A percentile compares a stretch with the other conserved stretches of the same genome.
phyloP scores from a whole-genome alignment of 495 filamentous ascomycete species.

The Niebla homalea region DNA sequence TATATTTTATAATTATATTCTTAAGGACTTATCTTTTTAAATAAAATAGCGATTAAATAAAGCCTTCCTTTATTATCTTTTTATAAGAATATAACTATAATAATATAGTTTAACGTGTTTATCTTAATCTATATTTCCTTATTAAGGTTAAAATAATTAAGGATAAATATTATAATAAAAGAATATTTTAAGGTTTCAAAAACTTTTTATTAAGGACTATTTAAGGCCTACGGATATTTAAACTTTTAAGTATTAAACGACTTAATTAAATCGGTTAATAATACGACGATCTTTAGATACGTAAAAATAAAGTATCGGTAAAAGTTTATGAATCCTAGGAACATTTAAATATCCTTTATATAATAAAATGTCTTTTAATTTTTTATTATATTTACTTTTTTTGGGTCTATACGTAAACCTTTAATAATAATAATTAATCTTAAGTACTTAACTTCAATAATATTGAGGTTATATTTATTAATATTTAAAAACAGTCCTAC shows the following conservation, averaged over 20 bases:
- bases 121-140: slow-evolving; percentile 5
- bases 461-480: not conserved
- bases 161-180: too few species aligned
- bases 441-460: not conserved
- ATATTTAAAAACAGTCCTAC: not conserved
- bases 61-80: slow-evolving; percentile 3
- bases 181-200: slow-evolving; percentile 12
- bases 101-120: slow-evolving; percentile 6
- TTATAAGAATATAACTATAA: slow-evolving; percentile 9
- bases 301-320: not conserved
- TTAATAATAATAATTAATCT: not conserved
- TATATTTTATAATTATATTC: slow-evolving; percentile 20
- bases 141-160: too few species aligned
- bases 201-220: slow-evolving; percentile 8
- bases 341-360: not conserved
- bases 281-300: not conserved
- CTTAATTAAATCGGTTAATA: not conserved
- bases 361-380: too few species aligned
- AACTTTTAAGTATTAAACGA: not conserved
- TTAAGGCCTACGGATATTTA: not conserved
- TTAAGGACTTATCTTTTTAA: slow-evolving; percentile 3
- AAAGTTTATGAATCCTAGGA: slow-evolving; percentile 3
- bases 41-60: slow-evolving; percentile 8
- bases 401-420: too few species aligned
- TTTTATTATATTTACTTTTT: too few species aligned